These are phyloP conservation scores for Ceratocystis diversiconidia DNA, from an alignment of 2,329 filamentous ascomycete genomes.

Conservation along the genomic window DNA sequence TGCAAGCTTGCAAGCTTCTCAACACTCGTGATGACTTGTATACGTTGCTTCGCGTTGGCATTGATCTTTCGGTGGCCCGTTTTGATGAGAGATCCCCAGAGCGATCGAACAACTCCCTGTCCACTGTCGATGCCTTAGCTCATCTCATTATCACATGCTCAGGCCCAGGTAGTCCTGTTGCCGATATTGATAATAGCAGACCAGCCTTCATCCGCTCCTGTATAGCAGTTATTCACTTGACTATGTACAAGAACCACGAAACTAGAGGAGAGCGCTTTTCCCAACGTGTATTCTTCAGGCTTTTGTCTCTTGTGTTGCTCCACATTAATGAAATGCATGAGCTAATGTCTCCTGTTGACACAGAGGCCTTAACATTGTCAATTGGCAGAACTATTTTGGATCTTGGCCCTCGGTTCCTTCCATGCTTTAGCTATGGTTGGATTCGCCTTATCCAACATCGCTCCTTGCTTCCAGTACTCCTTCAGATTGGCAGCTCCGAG, in stretches of 20 bases:
- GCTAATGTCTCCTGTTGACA: background rate
- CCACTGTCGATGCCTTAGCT: slow-evolving; percentile 62
- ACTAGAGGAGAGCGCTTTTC: slow-evolving; percentile 71
- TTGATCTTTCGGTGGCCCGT: slow-evolving; percentile 64
- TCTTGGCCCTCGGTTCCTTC: slow-evolving; percentile 62
- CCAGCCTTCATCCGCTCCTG: slow-evolving; percentile 63
- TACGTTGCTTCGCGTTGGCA: slow-evolving; percentile 63
- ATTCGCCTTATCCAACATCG: slow-evolving; percentile 69
- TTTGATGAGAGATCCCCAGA: slow-evolving; percentile 59
- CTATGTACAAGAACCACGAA: slow-evolving; percentile 74
- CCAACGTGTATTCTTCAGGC: slow-evolving; percentile 77
- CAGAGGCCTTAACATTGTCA: slow-evolving; percentile 9
- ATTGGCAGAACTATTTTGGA: slow-evolving; percentile 48
- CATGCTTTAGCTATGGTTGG: slow-evolving; percentile 78
- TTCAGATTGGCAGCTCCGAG: slow-evolving; percentile 35
- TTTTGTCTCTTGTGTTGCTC: slow-evolving; percentile 63
- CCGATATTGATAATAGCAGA: slow-evolving; percentile 29
- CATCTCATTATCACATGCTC: slow-evolving; percentile 67
- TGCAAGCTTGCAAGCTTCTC: slow-evolving; percentile 62
- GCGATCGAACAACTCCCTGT: slow-evolving; percentile 36
- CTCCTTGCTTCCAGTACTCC: slow-evolving; percentile 64
- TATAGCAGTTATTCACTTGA: slow-evolving; percentile 60
- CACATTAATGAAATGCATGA: slow-evolving; percentile 48
- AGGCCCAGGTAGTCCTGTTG: slow-evolving; percentile 12
- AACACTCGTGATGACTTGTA: slow-evolving; percentile 61